Evolutionary conservation across 305 asterid genomes (phyloP).

Genomic region (Fraxinus latifolia): DNA sequence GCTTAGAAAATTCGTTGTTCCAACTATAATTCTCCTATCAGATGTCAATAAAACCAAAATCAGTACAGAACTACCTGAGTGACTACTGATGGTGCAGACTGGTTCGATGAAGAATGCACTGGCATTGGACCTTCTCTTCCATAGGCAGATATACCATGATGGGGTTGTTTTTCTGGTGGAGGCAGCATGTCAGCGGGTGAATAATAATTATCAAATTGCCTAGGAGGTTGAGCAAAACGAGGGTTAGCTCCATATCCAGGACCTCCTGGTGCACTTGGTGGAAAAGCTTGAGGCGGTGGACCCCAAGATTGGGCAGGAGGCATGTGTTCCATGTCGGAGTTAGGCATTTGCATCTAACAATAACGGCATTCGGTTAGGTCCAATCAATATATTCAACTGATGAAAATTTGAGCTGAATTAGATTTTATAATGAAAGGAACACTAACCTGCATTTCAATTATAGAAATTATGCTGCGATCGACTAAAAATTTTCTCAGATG

Average conservation of each 20-base stretch:
- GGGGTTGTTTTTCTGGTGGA: slow-evolving; percentile 66
- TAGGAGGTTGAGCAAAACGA: slow-evolving; percentile 68
- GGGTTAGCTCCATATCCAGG: slow-evolving; percentile 71
- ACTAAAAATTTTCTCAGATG: slow-evolving; percentile 89
- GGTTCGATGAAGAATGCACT: slow-evolving; percentile 61
- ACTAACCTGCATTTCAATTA: slow-evolving; percentile 84
- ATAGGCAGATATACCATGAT: slow-evolving; percentile 87
- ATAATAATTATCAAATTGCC: slow-evolving; percentile 76
- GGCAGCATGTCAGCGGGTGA: slow-evolving; percentile 72
- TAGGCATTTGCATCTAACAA: slow-evolving; percentile 77
- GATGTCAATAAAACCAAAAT: slow-evolving; percentile 8
- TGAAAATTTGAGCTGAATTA: neutral
- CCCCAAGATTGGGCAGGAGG: slow-evolving; percentile 88
- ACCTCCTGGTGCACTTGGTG: slow-evolving; percentile 51
- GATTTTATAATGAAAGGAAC: slow-evolving; percentile 21
- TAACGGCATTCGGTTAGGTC: slow-evolving; percentile 23
- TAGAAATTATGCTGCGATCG: slow-evolving; percentile 79
- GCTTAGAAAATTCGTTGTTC: neutral
- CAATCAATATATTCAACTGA: neutral
- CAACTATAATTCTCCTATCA: neutral
- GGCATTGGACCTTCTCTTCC: slow-evolving; percentile 76
- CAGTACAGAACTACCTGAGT: slow-evolving; percentile 63
- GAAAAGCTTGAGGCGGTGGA: slow-evolving; percentile 76
- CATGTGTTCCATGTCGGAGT: slow-evolving; percentile 59
- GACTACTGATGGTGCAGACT: slow-evolving; percentile 61